A percentile compares a stretch with the other conserved stretches of the same genome.
These are phyloP conservation scores for Uromyces viciae-fabae DNA, from an alignment of 1,284 basidiomycete species.

Conservation along the genomic window DNA sequence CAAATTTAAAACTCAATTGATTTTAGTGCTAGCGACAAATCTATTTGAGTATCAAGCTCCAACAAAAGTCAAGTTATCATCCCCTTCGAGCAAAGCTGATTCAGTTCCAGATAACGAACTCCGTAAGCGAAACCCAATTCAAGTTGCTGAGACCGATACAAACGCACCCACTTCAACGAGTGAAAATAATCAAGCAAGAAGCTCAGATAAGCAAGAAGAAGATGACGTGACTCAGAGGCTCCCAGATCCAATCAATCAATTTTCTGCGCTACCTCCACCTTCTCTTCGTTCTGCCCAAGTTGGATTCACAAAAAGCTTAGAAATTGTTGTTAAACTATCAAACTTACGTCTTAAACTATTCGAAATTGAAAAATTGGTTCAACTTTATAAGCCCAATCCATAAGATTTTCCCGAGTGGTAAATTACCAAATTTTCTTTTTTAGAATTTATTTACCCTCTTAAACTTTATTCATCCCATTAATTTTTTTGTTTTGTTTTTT, in stretches of 20 bases:
- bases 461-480: too few relatives aligned
- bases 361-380: background rate
- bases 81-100: background rate
- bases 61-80: background rate
- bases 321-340: background rate
- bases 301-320: background rate
- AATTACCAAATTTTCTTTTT: background rate
- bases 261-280: constrained; percentile 23
- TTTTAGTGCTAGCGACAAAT: background rate
- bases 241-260: constrained; percentile 26
- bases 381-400: background rate
- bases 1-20: background rate
- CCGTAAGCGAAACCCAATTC: background rate
- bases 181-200: background rate
- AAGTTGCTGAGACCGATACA: background rate
- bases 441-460: background rate
- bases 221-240: background rate
- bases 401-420: too few relatives aligned
- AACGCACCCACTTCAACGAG: background rate
- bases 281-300: background rate
- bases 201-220: background rate
- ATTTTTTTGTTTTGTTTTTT: too few relatives aligned
- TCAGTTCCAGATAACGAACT: background rate
- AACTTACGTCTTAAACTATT: constrained; percentile 1
- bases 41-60: background rate